These are phyloP conservation scores for Penicillium mononematosum DNA, from an alignment of 495 filamentous ascomycete species.

Conservation along the genomic window DNA sequence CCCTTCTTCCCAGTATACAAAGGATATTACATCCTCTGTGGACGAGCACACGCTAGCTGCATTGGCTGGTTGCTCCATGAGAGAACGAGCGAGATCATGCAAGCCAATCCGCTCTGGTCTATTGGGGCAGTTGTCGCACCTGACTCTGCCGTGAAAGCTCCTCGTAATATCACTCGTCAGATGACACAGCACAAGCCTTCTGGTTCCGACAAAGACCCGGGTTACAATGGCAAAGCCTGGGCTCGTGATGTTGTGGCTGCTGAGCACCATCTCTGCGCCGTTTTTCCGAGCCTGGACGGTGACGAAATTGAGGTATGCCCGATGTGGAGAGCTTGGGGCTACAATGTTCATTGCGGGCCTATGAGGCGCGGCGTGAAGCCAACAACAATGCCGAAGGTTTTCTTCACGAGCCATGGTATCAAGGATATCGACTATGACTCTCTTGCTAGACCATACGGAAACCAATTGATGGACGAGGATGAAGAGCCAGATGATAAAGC, in stretches of 20 bases:
- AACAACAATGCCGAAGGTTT: background rate
- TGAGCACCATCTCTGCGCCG: conserved; percentile 7
- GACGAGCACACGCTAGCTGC: conserved; percentile 14
- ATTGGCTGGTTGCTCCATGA: conserved; percentile 11
- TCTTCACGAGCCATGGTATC: background rate
- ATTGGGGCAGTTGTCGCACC: conserved; percentile 23
- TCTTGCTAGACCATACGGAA: background rate
- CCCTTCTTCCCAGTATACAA: conserved; percentile 25
- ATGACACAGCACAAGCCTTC: conserved; percentile 2
- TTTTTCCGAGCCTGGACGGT: conserved; percentile 2
- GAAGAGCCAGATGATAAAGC: background rate
- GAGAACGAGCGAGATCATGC: background rate
- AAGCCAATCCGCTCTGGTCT: conserved; percentile 13
- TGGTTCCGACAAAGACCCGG: background rate
- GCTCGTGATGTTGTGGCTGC: conserved; percentile 15
- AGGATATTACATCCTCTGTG: conserved; percentile 27
- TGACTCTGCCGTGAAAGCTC: conserved; percentile 7
- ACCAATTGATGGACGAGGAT: background rate
- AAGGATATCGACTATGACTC: background rate
- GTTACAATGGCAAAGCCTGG: background rate
- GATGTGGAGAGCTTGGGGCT: conserved; percentile 12
- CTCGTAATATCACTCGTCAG: conserved; percentile 17
- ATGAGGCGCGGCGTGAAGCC: background rate
- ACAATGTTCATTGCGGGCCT: conserved; percentile 18
- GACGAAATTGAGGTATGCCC: conserved; percentile 5